Evolutionary conservation across 2,329 filamentous ascomycete genomes (phyloP), one percentile per base, ranked within the genome.

Genomic region (Westerdykella aurantiaca): DNA sequence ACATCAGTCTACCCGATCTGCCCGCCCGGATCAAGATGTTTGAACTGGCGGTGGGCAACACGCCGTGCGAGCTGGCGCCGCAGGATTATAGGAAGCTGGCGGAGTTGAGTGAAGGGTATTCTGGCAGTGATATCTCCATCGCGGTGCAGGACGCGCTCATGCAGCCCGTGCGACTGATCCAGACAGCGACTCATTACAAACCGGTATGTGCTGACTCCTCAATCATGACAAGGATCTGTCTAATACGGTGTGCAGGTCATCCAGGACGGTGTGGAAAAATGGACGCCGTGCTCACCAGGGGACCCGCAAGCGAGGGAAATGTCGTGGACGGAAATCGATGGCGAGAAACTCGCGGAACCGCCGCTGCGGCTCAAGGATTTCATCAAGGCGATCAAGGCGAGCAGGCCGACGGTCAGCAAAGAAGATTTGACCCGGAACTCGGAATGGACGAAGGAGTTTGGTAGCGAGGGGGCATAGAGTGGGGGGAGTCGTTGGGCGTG

Each of bases 151-250:
- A 94, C 64, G 93, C 93, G 1, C 74, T 98, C 33, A 98, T 98
- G 93, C 89, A 96, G 63, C 94, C 93, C 1, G 87, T 98, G 49
- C 80, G 93, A 49, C 94, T 96, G 70, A 97, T 98, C 55, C 85
- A 97, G 67, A 95, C 90, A 51, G 91, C 93, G 14, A 98, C 93
- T 42, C 93, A 98, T 72, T 98, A 97, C 72, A 96, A 96, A 69
- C 84, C 86, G 73, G 91, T 91, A 74, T 40, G 64, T 55, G 37
- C 46, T 37, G 10, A 18, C 14, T 12, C 17, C 29, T 21, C 3
- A 6, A 21, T 21, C 18, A 21, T 21, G 4, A 21, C 18, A 21
- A 21, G 6, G 6, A 21, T 21, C 6, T 17, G 6, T 25, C 5
- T 23, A 37, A 33, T 17, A 43, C 41, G 25, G 25, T 33, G 16